phyloP scores from a whole-genome alignment of 306 rosid species.

The Cotoneaster glaucophyllus region DNA sequence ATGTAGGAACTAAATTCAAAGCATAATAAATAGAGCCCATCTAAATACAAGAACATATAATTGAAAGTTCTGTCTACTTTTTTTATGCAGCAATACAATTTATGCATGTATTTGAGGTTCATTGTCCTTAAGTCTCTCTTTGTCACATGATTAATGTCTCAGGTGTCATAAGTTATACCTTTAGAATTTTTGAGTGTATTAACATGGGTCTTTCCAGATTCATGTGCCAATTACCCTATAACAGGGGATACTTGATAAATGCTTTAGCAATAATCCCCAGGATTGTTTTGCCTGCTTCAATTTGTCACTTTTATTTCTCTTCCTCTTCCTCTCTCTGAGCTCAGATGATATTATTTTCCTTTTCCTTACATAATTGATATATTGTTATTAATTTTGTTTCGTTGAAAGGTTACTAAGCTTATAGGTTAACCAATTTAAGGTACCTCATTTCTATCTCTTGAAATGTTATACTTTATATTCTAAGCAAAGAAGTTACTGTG shows the following conservation, averaged over 20 bases:
- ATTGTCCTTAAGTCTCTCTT: neutral
- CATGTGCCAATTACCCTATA: neutral
- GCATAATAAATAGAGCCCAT: neutral
- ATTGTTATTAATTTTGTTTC: neutral
- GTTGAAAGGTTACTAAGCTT: neutral
- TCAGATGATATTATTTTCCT: neutral
- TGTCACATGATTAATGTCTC: neutral
- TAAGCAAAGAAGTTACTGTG: neutral
- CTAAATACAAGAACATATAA: too few relatives aligned
- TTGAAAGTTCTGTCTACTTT: too few relatives aligned
- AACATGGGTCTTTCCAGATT: neutral
- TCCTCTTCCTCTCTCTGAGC: neutral
- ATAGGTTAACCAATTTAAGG: neutral
- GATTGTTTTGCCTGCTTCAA: too few relatives aligned
- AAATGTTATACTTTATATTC: neutral
- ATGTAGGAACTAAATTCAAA: neutral
- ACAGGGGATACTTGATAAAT: neutral
- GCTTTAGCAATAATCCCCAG: too few relatives aligned
- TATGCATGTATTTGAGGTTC: neutral
- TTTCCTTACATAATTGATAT: neutral
- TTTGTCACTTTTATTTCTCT: neutral
- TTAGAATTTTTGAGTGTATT: neutral
- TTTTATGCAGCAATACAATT: too few relatives aligned
- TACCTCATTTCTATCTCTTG: neutral
- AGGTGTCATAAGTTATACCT: neutral